Conservation (phyloP, 441 rosid genomes). For the Melastoma candidum region DNA sequence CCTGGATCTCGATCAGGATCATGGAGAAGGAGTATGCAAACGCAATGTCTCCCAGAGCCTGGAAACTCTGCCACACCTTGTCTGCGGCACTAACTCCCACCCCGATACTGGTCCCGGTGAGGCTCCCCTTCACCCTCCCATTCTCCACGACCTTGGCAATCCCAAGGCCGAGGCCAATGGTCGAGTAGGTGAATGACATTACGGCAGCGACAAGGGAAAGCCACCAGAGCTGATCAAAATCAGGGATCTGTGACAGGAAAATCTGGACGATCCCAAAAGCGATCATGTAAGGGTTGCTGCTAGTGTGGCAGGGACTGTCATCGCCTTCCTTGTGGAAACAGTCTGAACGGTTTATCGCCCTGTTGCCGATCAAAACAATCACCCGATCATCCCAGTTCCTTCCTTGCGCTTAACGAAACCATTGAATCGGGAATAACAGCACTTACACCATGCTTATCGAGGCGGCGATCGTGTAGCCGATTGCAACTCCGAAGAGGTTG, state of each 20-base stretch:
- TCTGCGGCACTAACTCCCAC: background rate
- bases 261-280: conserved; percentile 9
- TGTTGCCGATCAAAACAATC: background rate
- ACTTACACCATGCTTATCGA: conserved; percentile 13
- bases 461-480: conserved; percentile 18
- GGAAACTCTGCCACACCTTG: conserved; percentile 31
- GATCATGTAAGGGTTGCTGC: conserved; percentile 13
- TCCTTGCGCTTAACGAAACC: too few species aligned
- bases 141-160: conserved; percentile 2
- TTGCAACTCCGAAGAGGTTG: conserved; percentile 1
- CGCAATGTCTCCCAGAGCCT: conserved; percentile 76
- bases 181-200: conserved; percentile 15
- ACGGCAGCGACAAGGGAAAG: conserved; percentile 11
- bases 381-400: too few species aligned
- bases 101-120: conserved; percentile 6
- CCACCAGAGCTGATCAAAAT: conserved; percentile 11
- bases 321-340: conserved; percentile 11
- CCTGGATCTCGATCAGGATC: conserved; percentile 82
- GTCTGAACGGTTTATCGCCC: conserved; percentile 5
- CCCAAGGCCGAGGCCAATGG: conserved; percentile 11
- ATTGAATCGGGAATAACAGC: background rate
- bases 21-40: conserved; percentile 79
- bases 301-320: background rate
- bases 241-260: conserved; percentile 8
- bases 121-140: conserved; percentile 5